Percentiles rank a stretch among this genome's conserved stretches.
These are phyloP conservation scores for Penicillium argentinense DNA, from an alignment of 495 filamentous ascomycete species.

Conservation along the genomic window DNA sequence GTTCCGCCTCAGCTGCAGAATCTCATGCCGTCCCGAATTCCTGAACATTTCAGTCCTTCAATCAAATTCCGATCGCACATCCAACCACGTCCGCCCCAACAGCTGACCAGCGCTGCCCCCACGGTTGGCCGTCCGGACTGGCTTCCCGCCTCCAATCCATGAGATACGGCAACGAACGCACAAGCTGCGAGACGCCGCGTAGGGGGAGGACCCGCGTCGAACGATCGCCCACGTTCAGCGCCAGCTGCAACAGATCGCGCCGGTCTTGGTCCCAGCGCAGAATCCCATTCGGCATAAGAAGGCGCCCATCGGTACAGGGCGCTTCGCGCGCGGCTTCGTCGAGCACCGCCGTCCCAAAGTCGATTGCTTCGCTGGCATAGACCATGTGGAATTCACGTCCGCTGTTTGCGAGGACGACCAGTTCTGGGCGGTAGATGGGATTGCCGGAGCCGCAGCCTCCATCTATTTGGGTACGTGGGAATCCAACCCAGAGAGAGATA, in stretches of 20 bases:
- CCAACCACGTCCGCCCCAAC: constrained; percentile 1
- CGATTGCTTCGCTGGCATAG: constrained; percentile 5
- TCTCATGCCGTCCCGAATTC: not conserved
- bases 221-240: constrained; percentile 2
- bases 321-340: constrained; percentile 1
- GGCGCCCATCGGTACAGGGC: not conserved
- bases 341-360: constrained; percentile 2
- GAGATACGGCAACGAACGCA: constrained; percentile 3
- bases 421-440: constrained; percentile 1
- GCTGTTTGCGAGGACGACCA: constrained; percentile 3
- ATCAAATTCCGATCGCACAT: constrained; percentile 4
- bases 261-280: constrained; percentile 5
- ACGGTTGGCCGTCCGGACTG: not conserved
- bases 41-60: too few relatives aligned
- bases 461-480: not conserved
- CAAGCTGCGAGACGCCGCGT: not conserved
- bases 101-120: constrained; percentile 1
- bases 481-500: constrained; percentile 1
- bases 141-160: not conserved
- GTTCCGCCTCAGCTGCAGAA: too few relatives aligned
- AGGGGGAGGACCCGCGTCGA: not conserved
- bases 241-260: constrained; percentile 5
- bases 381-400: not conserved
- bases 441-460: not conserved
- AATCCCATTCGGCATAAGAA: constrained; percentile 4